A percentile compares a stretch with the other conserved stretches of the same genome.
Conservation (phyloP, 768 basidiomycete species). For the Tricholoma hemisulphureum region DNA sequence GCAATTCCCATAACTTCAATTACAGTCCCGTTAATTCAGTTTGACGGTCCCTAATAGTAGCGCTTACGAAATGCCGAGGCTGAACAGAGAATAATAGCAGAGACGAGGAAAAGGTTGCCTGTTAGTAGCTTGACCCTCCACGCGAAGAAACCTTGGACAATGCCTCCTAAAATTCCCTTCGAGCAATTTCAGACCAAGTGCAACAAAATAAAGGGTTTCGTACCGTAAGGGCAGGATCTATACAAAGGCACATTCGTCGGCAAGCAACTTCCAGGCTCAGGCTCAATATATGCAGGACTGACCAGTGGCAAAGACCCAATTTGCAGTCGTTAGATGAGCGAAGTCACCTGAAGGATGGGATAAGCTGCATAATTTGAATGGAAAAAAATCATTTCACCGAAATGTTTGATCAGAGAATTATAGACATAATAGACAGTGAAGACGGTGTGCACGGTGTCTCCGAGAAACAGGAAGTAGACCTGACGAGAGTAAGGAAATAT, state of each 20-base stretch:
- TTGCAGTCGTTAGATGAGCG: constrained; percentile 4
- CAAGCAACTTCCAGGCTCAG: background rate
- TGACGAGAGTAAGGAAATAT: constrained; percentile 16
- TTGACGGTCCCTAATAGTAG: background rate
- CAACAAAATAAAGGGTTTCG: background rate
- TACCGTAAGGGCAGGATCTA: constrained; percentile 18
- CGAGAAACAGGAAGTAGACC: constrained; percentile 43
- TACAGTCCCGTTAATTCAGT: background rate
- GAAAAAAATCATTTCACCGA: constrained; percentile 35
- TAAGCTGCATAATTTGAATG: background rate
- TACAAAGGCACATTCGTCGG: background rate
- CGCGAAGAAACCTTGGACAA: constrained; percentile 18
- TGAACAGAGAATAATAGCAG: constrained; percentile 12
- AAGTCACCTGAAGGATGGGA: background rate
- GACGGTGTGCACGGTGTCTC: constrained; percentile 47
- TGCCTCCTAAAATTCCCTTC: constrained; percentile 12
- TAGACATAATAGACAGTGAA: constrained; percentile 49
- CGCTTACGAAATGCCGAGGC: constrained; percentile 15
- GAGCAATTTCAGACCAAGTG: background rate
- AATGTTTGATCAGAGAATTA: constrained; percentile 44
- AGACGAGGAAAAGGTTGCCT: constrained; percentile 10
- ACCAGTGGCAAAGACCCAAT: constrained; percentile 15
- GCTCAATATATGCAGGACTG: background rate
- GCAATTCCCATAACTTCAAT: constrained; percentile 23
- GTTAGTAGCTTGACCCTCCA: constrained; percentile 26